These are phyloP conservation scores for Aureobasidium vineae DNA, from an alignment of 2,329 filamentous ascomycete species.

Conservation along the genomic window DNA sequence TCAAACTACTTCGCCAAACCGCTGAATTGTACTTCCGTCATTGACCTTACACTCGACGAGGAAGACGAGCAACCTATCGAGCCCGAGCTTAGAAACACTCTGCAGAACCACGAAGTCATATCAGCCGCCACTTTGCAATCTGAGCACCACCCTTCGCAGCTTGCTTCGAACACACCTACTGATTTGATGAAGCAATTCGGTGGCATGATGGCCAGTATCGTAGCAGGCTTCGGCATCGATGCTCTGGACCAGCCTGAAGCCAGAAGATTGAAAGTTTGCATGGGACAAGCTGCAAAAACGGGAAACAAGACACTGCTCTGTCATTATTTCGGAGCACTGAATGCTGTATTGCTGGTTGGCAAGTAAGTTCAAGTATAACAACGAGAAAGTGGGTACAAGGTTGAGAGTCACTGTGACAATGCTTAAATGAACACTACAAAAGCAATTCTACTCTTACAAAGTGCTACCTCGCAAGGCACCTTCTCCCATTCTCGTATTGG, in stretches of 20 bases:
- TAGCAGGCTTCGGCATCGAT: constrained; percentile 3
- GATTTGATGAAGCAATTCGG: not conserved
- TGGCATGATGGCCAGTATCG: constrained; percentile 5
- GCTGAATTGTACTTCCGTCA: not conserved
- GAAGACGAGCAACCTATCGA: not conserved
- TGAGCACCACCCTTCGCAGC: not conserved
- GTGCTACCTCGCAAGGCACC: no score
- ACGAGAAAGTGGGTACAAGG: not conserved
- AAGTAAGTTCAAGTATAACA: not conserved
- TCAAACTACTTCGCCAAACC: not conserved
- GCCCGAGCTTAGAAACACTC: not conserved
- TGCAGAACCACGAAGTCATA: not conserved
- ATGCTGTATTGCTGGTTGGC: not conserved
- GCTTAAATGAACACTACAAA: not conserved
- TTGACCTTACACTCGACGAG: not conserved
- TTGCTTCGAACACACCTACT: not conserved
- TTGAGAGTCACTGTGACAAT: not conserved
- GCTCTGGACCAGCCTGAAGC: not conserved
- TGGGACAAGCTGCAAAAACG: not conserved
- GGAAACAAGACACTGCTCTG: not conserved
- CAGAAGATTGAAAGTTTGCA: not conserved
- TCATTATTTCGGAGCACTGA: not conserved
- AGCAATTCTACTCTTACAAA: no score
- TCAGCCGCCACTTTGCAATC: not conserved
- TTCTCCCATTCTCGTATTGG: no score